Evolutionary conservation across 164 flowering plant species (phyloP).

Genomic region (Platanus orientalis): DNA sequence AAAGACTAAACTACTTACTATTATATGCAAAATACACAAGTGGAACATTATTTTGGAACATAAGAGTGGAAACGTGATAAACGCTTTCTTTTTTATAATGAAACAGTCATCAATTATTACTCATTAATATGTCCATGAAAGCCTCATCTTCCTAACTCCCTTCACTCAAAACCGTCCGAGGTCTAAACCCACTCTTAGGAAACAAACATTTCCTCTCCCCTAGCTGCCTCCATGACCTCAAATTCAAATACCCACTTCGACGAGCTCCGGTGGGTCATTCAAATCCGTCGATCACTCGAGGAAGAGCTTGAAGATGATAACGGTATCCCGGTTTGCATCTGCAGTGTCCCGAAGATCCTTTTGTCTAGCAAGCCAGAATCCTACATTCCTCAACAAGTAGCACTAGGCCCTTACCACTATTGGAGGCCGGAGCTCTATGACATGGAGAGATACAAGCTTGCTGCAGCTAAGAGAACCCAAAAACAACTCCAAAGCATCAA

Average conservation of each 20-base stretch:
- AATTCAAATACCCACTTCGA: constrained; percentile 25
- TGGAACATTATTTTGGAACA: too few species aligned
- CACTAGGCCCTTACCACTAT: constrained; percentile 20
- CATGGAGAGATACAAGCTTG: constrained; percentile 14
- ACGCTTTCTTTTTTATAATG: too few species aligned
- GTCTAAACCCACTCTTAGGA: too few species aligned
- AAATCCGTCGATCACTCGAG: constrained; percentile 39
- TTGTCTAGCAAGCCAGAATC: constrained; percentile 13
- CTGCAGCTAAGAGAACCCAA: constrained; percentile 17
- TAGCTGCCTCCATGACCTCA: neutral
- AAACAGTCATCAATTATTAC: too few species aligned
- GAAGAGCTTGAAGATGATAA: constrained; percentile 41
- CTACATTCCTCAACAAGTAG: constrained; percentile 18
- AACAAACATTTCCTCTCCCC: too few species aligned
- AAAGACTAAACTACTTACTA: too few species aligned
- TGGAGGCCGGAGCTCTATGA: constrained; percentile 17
- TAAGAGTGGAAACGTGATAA: too few species aligned
- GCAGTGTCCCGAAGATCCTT: constrained; percentile 12
- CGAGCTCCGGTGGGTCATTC: constrained; percentile 43
- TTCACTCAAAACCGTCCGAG: too few species aligned
- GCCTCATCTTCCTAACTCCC: too few species aligned
- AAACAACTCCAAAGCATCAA: constrained; percentile 14
- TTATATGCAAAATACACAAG: too few species aligned
- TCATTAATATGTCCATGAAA: too few species aligned
- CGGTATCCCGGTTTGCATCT: constrained; percentile 34